Evolutionary conservation across 73 alveolate species (phyloP), one percentile per base, ranked within the genome.

Genomic region (Urostyla sp.): DNA sequence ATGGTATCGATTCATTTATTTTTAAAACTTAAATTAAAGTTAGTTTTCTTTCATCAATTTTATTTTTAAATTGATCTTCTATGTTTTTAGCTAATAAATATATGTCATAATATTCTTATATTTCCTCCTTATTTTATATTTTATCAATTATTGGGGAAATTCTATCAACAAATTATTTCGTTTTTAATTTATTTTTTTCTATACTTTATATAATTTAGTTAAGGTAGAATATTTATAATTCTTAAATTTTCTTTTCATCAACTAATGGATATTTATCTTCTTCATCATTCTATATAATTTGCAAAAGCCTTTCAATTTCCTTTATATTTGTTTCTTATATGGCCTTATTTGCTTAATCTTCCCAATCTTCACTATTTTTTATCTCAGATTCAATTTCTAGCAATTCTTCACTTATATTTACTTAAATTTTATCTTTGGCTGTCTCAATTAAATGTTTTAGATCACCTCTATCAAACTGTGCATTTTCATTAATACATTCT

Each of bases 131-230:
- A 37, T 13, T 59, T 37, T 31, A n/a, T n/a, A n/a, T n/a, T n/a
- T n/a, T n/a, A n/a, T n/a, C n/a, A n/a, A n/a, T n/a, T n/a, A n/a
- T n/a, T n/a, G n/a, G n/a, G n/a, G n/a, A n/a, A n/a, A n/a, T n/a
- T n/a, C n/a, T n/a, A n/a, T n/a, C n/a, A n/a, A n/a, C n/a, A n/a
- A 59, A 59, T 31, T 15, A 59, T 59, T 55, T 8, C 57, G 8
- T 59, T 23, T 3, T 34, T 59, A 20, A 3, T 59, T 30, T 52
- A 37, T 34, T 37, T 59, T 59, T 20, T 32, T 59, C 56, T 10
- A 34, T 35, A 20, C 15, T 7, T 59, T 55, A 59, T 23, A n/a
- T 34, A 20, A 59, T 13, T 31, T 59, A 4, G 77, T 31, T 59
- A 4, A 59, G 23, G 31, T 59, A 37, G 57, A 52, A 59, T 23